phyloP scores from a whole-genome alignment of 441 rosid species.

The Gossypium trilobum region DNA sequence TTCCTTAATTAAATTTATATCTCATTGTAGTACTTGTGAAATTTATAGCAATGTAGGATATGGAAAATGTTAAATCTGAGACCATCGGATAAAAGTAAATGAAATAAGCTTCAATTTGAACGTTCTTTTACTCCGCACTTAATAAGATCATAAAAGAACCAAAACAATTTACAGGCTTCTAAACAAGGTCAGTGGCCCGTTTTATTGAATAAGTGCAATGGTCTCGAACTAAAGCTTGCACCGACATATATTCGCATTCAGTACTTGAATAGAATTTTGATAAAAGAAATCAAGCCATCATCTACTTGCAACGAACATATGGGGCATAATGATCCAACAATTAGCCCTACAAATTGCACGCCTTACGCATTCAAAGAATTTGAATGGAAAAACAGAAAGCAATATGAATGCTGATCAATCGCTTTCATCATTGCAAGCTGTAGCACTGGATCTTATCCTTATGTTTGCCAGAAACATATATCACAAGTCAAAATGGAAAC shows the following conservation, averaged over 20 bases:
- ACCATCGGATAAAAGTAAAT: no score
- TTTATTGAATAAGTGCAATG: neutral
- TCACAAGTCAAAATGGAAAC: neutral
- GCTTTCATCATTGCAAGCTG: neutral
- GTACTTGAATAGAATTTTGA: no score
- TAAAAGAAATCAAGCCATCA: neutral
- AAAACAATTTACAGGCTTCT: no score
- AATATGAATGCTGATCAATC: neutral
- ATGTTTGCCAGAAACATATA: neutral
- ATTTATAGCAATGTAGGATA: no score
- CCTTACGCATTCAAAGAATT: neutral
- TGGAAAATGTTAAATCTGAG: no score
- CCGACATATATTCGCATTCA: no score
- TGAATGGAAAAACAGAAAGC: neutral
- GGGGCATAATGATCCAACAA: neutral
- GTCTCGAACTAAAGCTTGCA: neutral
- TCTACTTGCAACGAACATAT: neutral
- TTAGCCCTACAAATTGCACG: slow-evolving; percentile 1
- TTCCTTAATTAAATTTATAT: neutral
- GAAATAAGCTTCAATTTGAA: no score
- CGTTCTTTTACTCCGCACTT: no score
- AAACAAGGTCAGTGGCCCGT: neutral
- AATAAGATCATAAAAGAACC: no score
- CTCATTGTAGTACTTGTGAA: no score
- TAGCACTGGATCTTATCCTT: neutral